phyloP scores from a whole-genome alignment of 2,329 filamentous ascomycete genomes.

The Cryoendolithus antarcticus region DNA sequence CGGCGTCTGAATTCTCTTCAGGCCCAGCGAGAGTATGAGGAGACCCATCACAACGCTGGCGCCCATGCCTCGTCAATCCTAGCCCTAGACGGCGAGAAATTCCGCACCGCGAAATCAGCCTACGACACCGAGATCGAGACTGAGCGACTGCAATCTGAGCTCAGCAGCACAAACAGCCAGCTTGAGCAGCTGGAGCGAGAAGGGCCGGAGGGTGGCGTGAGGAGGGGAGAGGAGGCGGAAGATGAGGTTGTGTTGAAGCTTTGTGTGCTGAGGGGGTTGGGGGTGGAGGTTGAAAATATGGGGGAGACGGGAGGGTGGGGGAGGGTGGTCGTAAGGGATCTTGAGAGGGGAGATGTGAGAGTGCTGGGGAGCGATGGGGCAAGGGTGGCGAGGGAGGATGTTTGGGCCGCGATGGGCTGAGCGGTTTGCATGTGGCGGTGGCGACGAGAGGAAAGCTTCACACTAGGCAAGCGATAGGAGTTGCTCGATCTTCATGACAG shows the following conservation, averaged over 20 bases:
- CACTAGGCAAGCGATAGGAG: no score
- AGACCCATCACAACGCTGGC: conserved; percentile 60
- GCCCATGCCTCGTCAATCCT: conserved; percentile 76
- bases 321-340: no score
- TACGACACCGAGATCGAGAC: conserved; percentile 85
- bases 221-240: conserved; percentile 29
- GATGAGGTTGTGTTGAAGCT: conserved; percentile 33
- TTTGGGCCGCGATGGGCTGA: no score
- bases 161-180: conserved; percentile 60
- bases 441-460: no score
- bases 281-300: no score
- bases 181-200: conserved; percentile 77
- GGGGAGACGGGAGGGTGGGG: no score
- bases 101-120: conserved; percentile 83
- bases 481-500: no score
- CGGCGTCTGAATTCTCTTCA: conserved; percentile 64
- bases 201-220: conserved; percentile 62
- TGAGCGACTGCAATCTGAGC: conserved; percentile 73
- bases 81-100: conserved; percentile 82
- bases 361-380: no score
- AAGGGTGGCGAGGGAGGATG: no score
- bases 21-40: conserved; percentile 64
- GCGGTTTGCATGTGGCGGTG: no score
- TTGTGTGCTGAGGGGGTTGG: no score
- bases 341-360: no score